A percentile compares a stretch with the other conserved stretches of the same genome.
phyloP scores from a whole-genome alignment of 2,329 filamentous ascomycete species.

The Arachnopeziza araneosa region DNA sequence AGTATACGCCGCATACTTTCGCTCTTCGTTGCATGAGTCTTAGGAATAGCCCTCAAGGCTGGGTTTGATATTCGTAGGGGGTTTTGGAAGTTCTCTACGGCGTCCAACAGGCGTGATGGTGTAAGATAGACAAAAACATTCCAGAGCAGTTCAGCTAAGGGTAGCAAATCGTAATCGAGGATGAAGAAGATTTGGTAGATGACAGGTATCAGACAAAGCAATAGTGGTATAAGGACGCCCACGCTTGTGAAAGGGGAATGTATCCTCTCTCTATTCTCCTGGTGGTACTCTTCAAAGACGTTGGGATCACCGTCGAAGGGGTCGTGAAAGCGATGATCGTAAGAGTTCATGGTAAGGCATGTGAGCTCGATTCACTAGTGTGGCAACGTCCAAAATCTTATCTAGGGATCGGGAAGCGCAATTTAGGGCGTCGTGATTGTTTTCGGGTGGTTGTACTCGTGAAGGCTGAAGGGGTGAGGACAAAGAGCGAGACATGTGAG shows the following conservation, averaged over 20 bases:
- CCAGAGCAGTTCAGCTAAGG: conserved; percentile 50
- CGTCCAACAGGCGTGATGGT: conserved; percentile 52
- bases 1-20: conserved; percentile 59
- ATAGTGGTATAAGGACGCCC: conserved; percentile 18
- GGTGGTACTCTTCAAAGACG: conserved; percentile 26
- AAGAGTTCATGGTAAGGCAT: conserved; percentile 30
- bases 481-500: not conserved
- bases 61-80: conserved; percentile 43
- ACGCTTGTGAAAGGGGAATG: conserved; percentile 7
- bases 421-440: not conserved
- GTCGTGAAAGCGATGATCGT: conserved; percentile 18
- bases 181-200: conserved; percentile 26
- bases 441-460: not conserved
- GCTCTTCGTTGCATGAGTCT: conserved; percentile 54
- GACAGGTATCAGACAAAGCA: conserved; percentile 23
- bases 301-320: conserved; percentile 27
- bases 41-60: conserved; percentile 32
- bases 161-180: conserved; percentile 33
- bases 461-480: not conserved
- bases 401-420: not conserved
- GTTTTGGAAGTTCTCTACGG: conserved; percentile 40
- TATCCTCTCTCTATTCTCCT: conserved; percentile 25
- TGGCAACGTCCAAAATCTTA: not conserved
- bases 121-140: conserved; percentile 51
- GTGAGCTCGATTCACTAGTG: conserved; percentile 1